Base-by-base conservation (phyloP, 169 alveolate genomes). In the Perkinsus marinus region DNA sequence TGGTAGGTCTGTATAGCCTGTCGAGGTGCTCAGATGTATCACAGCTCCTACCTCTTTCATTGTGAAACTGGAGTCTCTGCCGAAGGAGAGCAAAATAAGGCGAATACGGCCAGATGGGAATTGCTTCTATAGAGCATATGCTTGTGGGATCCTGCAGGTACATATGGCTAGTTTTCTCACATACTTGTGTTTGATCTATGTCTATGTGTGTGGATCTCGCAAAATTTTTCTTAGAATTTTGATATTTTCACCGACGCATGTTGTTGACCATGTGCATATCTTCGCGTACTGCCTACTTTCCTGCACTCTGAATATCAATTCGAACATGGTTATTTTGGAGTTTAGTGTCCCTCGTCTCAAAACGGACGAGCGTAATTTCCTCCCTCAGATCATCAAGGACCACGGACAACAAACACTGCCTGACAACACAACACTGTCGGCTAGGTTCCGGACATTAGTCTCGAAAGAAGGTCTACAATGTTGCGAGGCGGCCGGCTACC, bases 111-210 rank as follows among this genome's bases (percentile, higher is more conserved):
- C 89, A 13, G 94, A 93, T 69, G 94, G 94, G 0, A 90, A 93
- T 68, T 93, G 94, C 92, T 93, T 93, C 39, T 93, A 93, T 19
- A 90, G 94, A 0, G 90, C 92, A 41, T 93, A 68, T 37, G 39
- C 92, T 47, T 93, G 39, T 43, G 94, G 94, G 22, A 46, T 93
- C 0, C 90, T 93, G 36, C 91, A 90, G 68, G 37, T 0, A 26
- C 47, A 0, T 17, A 36, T 38, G 39, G 22, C 90, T 46, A n/a
- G n/a, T n/a, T n/a, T n/a, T n/a, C n/a, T n/a, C n/a, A n/a, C n/a
- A n/a, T n/a, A n/a, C n/a, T n/a, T n/a, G n/a, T n/a, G n/a, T n/a
- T n/a, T n/a, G n/a, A n/a, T n/a, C n/a, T n/a, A n/a, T n/a, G n/a
- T n/a, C n/a, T n/a, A n/a, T n/a, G n/a, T n/a, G n/a, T n/a, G n/a